Evolutionary conservation across 345 rosid genomes (phyloP).

Genomic region (Linum trigynum): DNA sequence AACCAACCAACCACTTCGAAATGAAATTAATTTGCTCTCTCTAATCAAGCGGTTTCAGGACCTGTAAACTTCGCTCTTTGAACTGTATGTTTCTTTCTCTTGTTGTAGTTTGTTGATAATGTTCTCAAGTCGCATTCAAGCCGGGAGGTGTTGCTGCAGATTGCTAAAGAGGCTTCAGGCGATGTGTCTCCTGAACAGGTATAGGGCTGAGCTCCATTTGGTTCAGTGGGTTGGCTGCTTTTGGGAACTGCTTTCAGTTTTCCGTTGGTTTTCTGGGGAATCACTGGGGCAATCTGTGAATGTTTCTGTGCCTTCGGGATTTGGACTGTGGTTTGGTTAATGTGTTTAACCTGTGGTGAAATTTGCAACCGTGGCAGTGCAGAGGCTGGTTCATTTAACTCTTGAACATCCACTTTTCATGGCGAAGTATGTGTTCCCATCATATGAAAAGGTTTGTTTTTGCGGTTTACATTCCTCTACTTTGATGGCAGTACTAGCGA

Average conservation of each 20-base stretch:
- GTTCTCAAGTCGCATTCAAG: background rate
- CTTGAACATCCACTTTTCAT: conserved; percentile 44
- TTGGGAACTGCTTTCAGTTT: background rate
- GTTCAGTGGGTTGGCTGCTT: background rate
- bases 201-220: background rate
- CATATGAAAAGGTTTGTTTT: conserved; percentile 46
- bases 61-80: background rate
- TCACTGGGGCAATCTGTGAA: too few relatives aligned
- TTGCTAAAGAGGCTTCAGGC: background rate
- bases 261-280: background rate
- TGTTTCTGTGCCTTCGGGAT: background rate
- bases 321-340: conserved; percentile 6
- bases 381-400: conserved; percentile 70
- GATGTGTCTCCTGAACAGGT: conserved; percentile 3
- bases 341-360: conserved; percentile 9
- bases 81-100: background rate
- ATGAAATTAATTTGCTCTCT: background rate
- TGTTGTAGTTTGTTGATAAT: background rate
- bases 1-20: background rate
- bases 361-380: conserved; percentile 43
- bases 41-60: background rate
- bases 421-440: conserved; percentile 46
- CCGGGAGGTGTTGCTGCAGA: background rate
- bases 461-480: background rate
- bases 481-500: background rate